Conservation (phyloP, 257 asterid species). For the Rauvolfia tetraphylla region DNA sequence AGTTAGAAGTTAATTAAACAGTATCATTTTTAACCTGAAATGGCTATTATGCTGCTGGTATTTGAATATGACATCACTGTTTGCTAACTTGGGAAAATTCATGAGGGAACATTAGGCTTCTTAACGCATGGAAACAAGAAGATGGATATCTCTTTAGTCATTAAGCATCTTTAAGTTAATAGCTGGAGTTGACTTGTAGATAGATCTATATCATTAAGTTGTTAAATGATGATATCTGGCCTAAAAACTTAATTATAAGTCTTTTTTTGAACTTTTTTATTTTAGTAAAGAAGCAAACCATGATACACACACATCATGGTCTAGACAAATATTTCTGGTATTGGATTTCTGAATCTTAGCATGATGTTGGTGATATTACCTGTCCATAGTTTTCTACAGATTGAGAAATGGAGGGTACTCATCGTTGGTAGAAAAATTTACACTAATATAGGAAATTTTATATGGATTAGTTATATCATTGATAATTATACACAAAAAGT, state of each 20-base stretch:
- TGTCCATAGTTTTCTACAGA: neutral
- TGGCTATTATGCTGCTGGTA: neutral
- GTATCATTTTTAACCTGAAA: neutral
- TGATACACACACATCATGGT: neutral
- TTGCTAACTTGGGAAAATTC: neutral
- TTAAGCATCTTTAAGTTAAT: neutral
- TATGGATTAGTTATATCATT: neutral
- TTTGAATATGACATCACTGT: neutral
- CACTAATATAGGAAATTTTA: neutral
- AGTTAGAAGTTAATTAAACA: neutral
- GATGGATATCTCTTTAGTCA: neutral
- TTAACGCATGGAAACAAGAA: neutral
- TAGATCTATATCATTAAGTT: no score
- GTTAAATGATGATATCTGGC: no score
- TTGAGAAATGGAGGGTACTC: neutral
- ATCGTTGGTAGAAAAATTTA: neutral
- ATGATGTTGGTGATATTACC: neutral
- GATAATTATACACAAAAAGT: neutral
- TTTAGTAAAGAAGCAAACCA: neutral
- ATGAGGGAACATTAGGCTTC: neutral
- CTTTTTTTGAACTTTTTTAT: no score
- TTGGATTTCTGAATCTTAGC: no score
- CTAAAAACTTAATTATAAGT: no score
- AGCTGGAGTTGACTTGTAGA: neutral
- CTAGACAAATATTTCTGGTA: neutral